phyloP scores from a whole-genome alignment of 2,329 filamentous ascomycete genomes.

The Aspergillus costaricaensis region DNA sequence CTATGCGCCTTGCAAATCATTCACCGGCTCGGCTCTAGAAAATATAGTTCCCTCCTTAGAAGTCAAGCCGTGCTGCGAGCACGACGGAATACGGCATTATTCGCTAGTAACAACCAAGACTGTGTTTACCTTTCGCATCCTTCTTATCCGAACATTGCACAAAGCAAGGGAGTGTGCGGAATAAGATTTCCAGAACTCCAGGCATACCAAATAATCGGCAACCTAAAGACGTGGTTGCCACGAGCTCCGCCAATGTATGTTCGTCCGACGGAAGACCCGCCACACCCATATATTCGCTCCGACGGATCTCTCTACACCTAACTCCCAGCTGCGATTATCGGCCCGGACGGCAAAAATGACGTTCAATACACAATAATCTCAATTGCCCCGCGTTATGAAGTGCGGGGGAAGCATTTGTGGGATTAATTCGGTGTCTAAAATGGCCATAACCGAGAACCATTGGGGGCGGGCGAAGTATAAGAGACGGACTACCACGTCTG shows the following conservation, averaged over 20 bases:
- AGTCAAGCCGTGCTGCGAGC: background rate
- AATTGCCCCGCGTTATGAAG: conserved; percentile 3
- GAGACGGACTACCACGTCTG: conserved; percentile 1
- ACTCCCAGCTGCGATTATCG: background rate
- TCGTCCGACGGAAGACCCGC: conserved; percentile 2
- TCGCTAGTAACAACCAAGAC: background rate
- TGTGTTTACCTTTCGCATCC: background rate
- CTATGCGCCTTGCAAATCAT: background rate
- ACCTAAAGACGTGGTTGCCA: background rate
- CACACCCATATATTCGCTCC: conserved; percentile 4
- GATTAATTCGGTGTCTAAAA: background rate
- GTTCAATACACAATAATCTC: background rate
- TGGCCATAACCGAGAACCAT: background rate
- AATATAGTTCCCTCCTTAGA: background rate
- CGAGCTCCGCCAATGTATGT: background rate
- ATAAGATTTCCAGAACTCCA: background rate
- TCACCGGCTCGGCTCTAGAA: background rate
- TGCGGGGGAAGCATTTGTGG: background rate
- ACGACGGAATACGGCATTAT: background rate
- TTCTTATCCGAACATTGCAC: background rate
- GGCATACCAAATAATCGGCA: background rate
- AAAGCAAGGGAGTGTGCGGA: background rate
- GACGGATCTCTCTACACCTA: background rate
- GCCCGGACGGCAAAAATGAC: background rate
- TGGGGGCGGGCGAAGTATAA: conserved; percentile 2